phyloP scores from a whole-genome alignment of 495 filamentous ascomycete genomes.

The Hypoxylon fuscum region DNA sequence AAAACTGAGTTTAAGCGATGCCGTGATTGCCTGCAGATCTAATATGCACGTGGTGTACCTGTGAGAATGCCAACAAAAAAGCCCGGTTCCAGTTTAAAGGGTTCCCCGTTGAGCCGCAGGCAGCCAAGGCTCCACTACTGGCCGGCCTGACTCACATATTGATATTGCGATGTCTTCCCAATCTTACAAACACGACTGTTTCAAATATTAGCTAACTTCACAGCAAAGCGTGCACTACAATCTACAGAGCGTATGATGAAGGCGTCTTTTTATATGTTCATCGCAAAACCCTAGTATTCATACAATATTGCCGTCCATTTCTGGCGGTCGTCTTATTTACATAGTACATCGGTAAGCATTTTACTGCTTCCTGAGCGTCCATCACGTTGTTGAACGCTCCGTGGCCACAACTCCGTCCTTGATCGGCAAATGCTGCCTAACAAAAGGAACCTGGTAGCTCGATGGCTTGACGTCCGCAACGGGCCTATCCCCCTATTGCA shows the following conservation, averaged over 20 bases:
- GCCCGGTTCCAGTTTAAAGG: no score
- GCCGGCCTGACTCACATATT: slow-evolving; percentile 15
- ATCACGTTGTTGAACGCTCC: slow-evolving; percentile 15
- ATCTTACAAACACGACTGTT: no score
- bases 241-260: no score
- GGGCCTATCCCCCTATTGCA: slow-evolving; percentile 1
- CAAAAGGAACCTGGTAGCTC: slow-evolving; percentile 15
- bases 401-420: slow-evolving; percentile 2
- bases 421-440: slow-evolving; percentile 1
- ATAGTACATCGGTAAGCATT: slow-evolving; percentile 37
- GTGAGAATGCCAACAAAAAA: no score
- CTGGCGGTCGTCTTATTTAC: slow-evolving; percentile 31
- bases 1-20: no score
- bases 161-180: no score
- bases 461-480: slow-evolving; percentile 3
- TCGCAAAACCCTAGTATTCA: slow-evolving; percentile 37
- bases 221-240: no score
- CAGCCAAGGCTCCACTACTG: slow-evolving; percentile 12
- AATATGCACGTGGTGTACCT: no score
- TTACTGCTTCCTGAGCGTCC: slow-evolving; percentile 13
- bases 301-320: slow-evolving; percentile 33
- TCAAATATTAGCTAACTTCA: no score
- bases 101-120: slow-evolving; percentile 8
- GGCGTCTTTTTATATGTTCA: no score
- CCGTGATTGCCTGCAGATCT: no score